These are phyloP conservation scores for Scheffersomyces insectosa DNA, from an alignment of 1,139 yeast genomes.

Conservation along the genomic window DNA sequence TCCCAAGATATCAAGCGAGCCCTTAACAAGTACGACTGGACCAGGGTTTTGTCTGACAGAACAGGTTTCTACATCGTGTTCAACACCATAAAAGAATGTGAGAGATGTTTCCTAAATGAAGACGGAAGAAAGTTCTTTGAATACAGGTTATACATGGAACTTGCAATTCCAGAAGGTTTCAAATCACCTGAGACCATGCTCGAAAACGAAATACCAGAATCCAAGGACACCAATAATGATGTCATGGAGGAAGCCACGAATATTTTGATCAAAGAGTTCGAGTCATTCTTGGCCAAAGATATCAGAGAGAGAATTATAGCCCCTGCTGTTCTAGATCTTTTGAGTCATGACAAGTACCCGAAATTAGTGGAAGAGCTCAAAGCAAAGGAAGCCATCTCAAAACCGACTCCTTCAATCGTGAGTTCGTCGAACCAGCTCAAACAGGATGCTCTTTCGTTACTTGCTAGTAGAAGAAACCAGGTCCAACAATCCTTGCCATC, in stretches of 20 bases:
- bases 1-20: slow-evolving; percentile 55
- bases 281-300: slow-evolving; percentile 65
- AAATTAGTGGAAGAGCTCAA: slow-evolving; percentile 47
- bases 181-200: slow-evolving; percentile 7
- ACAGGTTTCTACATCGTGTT: slow-evolving; percentile 75
- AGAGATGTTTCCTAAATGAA: slow-evolving; percentile 63
- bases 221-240: slow-evolving; percentile 19
- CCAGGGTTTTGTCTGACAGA: slow-evolving; percentile 60
- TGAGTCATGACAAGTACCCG: slow-evolving; percentile 63
- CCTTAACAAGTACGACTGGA: slow-evolving; percentile 61
- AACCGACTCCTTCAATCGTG: slow-evolving; percentile 15
- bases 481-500: slow-evolving; percentile 23
- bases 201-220: slow-evolving; percentile 7
- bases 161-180: slow-evolving; percentile 44
- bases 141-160: slow-evolving; percentile 57
- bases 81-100: slow-evolving; percentile 62
- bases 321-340: slow-evolving; percentile 62
- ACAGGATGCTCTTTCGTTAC: slow-evolving; percentile 28
- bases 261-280: slow-evolving; percentile 63
- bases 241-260: slow-evolving; percentile 59
- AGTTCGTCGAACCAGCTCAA: slow-evolving; percentile 14
- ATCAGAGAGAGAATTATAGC: slow-evolving; percentile 74
- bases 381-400: slow-evolving; percentile 32
- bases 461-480: slow-evolving; percentile 26
- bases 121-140: slow-evolving; percentile 59